Conservation (phyloP, 345 rosid genomes). For the Eucalyptus globulus region DNA sequence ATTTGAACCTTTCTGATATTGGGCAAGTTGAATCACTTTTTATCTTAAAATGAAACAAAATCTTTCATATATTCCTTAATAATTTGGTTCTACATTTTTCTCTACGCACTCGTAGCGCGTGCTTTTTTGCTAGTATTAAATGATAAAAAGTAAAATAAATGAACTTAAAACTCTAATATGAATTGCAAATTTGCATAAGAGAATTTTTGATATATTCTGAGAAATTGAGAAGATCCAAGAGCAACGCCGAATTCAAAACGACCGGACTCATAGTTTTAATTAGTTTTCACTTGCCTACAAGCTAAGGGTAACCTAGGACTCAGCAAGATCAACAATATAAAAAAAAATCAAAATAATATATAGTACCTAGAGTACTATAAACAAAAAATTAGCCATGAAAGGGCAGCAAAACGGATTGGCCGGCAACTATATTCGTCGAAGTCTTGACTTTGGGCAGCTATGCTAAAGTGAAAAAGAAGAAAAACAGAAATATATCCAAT, state of each 20-base stretch:
- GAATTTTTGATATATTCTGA: neutral
- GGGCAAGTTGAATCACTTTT: neutral
- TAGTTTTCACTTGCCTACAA: neutral
- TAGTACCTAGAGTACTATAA: neutral
- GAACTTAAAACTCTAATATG: neutral
- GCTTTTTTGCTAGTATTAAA: neutral
- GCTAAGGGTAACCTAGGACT: neutral
- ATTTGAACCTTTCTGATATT: neutral
- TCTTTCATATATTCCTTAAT: neutral
- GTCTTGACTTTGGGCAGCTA: neutral
- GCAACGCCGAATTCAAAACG: neutral
- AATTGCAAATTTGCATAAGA: neutral
- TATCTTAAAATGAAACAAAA: neutral
- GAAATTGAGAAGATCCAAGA: neutral
- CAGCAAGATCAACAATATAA: neutral
- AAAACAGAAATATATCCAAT: neutral
- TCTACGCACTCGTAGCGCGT: rapidly evolving
- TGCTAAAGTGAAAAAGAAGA: neutral
- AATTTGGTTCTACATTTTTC: neutral
- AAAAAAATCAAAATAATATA: neutral
- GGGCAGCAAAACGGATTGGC: rapidly evolving
- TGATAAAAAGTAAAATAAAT: neutral
- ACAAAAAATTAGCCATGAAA: neutral
- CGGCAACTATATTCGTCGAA: neutral
- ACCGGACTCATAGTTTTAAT: neutral